These are phyloP conservation scores for Nicotiana sylvestris DNA, from an alignment of 257 asterid species.

Conservation along the genomic window DNA sequence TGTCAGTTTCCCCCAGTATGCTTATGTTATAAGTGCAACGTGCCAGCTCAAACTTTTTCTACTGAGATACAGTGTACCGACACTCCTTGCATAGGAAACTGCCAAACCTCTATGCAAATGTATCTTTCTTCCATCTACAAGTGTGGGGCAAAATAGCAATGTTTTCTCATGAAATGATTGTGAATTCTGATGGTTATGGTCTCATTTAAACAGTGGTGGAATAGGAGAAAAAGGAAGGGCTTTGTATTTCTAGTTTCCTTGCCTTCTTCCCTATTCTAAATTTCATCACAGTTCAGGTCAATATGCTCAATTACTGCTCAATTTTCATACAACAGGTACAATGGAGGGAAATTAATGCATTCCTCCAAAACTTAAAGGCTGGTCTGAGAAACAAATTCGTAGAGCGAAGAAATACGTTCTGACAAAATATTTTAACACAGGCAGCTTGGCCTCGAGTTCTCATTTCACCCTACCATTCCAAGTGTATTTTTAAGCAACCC, in stretches of 20 bases:
- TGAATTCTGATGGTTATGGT: background rate
- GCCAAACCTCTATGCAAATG: background rate
- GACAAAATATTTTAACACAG: background rate
- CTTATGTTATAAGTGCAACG: background rate
- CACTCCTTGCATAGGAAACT: slow-evolving; percentile 7
- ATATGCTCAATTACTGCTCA: background rate
- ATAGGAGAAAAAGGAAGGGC: background rate
- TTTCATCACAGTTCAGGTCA: background rate
- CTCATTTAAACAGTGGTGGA: background rate
- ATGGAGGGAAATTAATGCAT: slow-evolving; percentile 1
- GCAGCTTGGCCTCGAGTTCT: background rate
- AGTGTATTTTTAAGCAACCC: background rate
- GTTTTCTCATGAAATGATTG: background rate
- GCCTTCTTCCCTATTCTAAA: background rate
- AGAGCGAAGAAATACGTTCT: background rate
- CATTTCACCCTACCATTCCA: background rate
- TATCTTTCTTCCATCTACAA: background rate
- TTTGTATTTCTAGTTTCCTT: background rate
- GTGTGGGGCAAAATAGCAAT: background rate
- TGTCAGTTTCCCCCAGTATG: background rate
- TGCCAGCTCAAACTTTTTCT: background rate
- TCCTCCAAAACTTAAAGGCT: background rate
- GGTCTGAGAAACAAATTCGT: background rate
- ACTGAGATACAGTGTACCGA: background rate
- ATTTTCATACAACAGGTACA: background rate